phyloP scores from a whole-genome alignment of 2,329 filamentous ascomycete species.

The Alternaria gaisen region DNA sequence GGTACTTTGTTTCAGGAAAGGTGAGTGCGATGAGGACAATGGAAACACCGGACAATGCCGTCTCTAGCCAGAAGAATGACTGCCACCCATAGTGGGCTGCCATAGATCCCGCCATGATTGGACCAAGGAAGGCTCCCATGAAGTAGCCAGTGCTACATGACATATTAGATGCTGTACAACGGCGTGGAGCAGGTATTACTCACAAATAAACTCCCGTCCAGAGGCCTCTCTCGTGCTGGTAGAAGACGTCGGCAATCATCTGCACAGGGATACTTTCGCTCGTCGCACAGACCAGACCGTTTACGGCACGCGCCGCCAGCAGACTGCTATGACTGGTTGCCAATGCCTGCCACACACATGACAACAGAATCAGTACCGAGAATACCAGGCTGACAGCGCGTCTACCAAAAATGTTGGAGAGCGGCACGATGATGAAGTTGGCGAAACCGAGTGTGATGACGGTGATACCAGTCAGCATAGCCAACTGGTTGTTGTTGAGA shows the following conservation, averaged over 20 bases:
- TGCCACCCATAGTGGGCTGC: constrained; percentile 55
- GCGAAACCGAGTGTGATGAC: constrained; percentile 57
- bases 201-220: constrained; percentile 54
- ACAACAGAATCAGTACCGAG: constrained; percentile 52
- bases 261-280: constrained; percentile 56
- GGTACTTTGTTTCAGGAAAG: constrained; percentile 56
- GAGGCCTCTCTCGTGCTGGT: constrained; percentile 54
- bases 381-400: constrained; percentile 53
- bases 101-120: constrained; percentile 56
- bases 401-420: constrained; percentile 57
- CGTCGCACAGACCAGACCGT: constrained; percentile 55
- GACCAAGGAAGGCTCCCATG: constrained; percentile 55
- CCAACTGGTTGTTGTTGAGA: constrained; percentile 53
- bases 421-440: constrained; percentile 56
- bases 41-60: constrained; percentile 51
- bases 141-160: constrained; percentile 52
- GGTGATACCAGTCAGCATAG: constrained; percentile 54
- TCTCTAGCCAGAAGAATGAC: constrained; percentile 59
- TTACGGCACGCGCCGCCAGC: constrained; percentile 55
- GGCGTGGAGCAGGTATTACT: constrained; percentile 3
- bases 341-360: constrained; percentile 56
- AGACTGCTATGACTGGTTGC: constrained; percentile 55
- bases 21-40: constrained; percentile 52
- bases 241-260: constrained; percentile 57
- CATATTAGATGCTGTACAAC: background rate